Percentiles rank a stretch among this genome's conserved stretches.
phyloP scores from a whole-genome alignment of 192 early-diverging fungal species.

The Umbelopsis sp. region DNA sequence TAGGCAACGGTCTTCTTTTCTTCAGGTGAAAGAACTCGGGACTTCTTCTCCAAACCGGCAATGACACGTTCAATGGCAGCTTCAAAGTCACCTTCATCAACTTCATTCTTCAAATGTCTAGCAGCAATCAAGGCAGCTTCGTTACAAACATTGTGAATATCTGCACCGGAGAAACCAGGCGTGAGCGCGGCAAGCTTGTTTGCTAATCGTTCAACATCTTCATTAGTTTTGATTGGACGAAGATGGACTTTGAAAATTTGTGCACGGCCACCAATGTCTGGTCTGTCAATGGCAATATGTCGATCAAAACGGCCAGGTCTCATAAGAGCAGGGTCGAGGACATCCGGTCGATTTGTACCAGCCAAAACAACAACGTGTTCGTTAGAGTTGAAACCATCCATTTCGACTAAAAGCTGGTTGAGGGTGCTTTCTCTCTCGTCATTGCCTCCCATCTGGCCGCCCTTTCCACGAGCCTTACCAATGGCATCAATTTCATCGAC shows the following conservation, averaged over 20 bases:
- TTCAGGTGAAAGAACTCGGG: constrained; percentile 84
- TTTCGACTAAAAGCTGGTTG: constrained; percentile 83
- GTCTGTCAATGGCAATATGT: constrained; percentile 92
- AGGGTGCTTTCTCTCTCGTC: constrained; percentile 96
- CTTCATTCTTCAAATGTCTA: constrained; percentile 68
- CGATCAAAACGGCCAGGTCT: constrained; percentile 97
- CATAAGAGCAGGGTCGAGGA: constrained; percentile 91
- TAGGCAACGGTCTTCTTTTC: constrained; percentile 99
- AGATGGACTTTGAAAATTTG: constrained; percentile 96
- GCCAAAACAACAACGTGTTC: constrained; percentile 95
- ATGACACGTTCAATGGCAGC: constrained; percentile 96
- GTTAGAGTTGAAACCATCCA: constrained; percentile 86
- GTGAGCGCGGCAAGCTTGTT: constrained; percentile 91
- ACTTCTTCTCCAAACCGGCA: constrained; percentile 97
- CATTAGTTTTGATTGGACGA: constrained; percentile 82
- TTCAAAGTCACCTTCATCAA: constrained; percentile 90
- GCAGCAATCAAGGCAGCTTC: constrained; percentile 97
- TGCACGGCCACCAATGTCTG: constrained; percentile 91
- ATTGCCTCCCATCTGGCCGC: constrained; percentile 70
- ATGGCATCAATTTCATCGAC: constrained; percentile 99
- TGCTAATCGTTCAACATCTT: constrained; percentile 75
- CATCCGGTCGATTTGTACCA: constrained; percentile 96
- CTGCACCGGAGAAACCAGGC: constrained; percentile 96
- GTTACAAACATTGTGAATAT: constrained; percentile 97
- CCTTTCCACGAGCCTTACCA: constrained; percentile 92